Evolutionary conservation across 2,329 filamentous ascomycete genomes (phyloP), one percentile per base, ranked within the genome.

Genomic region (Ceratocystis eucalypticola): DNA sequence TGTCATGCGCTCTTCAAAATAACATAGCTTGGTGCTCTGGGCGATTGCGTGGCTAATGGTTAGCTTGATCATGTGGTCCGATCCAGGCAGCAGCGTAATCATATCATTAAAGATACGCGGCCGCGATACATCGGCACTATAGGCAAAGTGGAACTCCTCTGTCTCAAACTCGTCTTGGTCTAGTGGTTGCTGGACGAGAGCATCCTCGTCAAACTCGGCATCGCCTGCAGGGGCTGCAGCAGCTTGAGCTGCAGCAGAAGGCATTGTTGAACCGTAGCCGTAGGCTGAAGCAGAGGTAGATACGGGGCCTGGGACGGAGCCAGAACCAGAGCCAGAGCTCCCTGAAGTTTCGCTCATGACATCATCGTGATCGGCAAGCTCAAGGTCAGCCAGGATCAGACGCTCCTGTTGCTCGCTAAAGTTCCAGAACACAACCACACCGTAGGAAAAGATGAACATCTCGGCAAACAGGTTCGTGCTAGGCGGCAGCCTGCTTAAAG

Each of bases 341-440:
- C 57, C 17, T 22, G 44, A 55, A 15, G 44, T n/a, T 41, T 67
- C 59, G 20, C 77, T 73, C 62, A 82, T 80, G 20, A 82, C 82
- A 68, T 87, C 82, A 67, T 87, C 84, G 65, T 83, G 85, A 70
- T 86, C 84, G 10, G 89, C 89, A 76, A 99, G 97, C 0, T 91
- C 94, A 65, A 99, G 79, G 75, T 99, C 94, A 48, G 94, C 94
- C 25, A 99, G 82, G 61, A 97, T 90, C 72, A 96, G 92, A 76
- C 96, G 96, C 75, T 99, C 94, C 74, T 99, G 94, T 70, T 88
- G 84, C 75, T 96, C 92, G 10, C 90, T 93, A 71, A 99, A 96
- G 75, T 99, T 99, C 94, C 94, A 99, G 74, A 99, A 96, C 4
- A 99, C 94, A 0, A 94, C 93, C 0, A 99, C 93, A 22, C 94